These are phyloP conservation scores for Phytophthora multivora DNA, from an alignment of 352 stramenopile genomes.

Conservation along the genomic window DNA sequence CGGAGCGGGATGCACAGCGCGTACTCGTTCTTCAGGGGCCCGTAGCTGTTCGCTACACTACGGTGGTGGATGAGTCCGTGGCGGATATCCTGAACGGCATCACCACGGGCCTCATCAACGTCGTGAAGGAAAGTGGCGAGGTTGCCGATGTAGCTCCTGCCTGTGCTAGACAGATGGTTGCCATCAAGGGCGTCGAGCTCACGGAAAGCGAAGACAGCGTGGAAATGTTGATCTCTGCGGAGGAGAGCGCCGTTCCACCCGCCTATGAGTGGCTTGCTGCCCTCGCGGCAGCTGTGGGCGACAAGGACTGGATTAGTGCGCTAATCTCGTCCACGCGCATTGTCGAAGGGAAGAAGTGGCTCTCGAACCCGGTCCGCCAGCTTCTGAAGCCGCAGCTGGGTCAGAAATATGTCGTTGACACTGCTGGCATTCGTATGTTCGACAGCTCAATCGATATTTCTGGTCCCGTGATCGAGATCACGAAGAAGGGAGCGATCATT, in stretches of 20 bases:
- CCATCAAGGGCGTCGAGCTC: constrained; percentile 35
- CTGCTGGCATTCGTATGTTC: constrained; percentile 41
- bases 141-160: neutral
- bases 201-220: constrained; percentile 26
- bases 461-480: constrained; percentile 60
- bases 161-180: constrained; percentile 10
- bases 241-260: constrained; percentile 31
- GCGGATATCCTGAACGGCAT: constrained; percentile 79
- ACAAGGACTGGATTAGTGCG: constrained; percentile 57
- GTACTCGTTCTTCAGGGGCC: constrained; percentile 88
- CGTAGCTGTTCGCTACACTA: constrained; percentile 83
- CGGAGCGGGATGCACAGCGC: constrained; percentile 73
- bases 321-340: constrained; percentile 63
- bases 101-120: constrained; percentile 52
- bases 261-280: constrained; percentile 46
- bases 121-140: constrained; percentile 39
- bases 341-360: constrained; percentile 59
- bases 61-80: constrained; percentile 72
- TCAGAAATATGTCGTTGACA: constrained; percentile 50
- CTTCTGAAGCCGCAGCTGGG: constrained; percentile 52
- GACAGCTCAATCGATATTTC: constrained; percentile 40
- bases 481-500: constrained; percentile 42
- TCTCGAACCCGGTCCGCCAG: constrained; percentile 63
- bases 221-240: constrained; percentile 35
- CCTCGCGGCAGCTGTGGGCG: constrained; percentile 37